Percentiles rank a stretch among this genome's conserved stretches.
phyloP scores from a whole-genome alignment of 352 stramenopile species.

The Thalassiosira allenii region DNA sequence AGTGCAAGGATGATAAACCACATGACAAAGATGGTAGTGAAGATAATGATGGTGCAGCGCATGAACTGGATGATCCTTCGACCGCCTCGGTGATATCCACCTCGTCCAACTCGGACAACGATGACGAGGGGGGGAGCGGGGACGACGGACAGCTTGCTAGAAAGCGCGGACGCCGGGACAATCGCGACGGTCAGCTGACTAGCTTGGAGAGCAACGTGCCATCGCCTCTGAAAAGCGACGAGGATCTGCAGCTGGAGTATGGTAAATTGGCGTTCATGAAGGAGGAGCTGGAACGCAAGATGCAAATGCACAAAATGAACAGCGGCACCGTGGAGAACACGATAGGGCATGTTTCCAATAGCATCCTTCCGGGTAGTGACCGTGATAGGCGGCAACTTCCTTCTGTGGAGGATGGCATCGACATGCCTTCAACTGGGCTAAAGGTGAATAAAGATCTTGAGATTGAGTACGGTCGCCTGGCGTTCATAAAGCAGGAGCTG shows the following conservation, averaged over 20 bases:
- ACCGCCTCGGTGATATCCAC: conserved; percentile 32
- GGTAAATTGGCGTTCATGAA: not conserved
- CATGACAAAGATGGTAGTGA: too few relatives aligned
- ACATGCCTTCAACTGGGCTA: not conserved
- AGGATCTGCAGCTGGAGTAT: too few relatives aligned
- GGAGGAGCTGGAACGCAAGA: not conserved
- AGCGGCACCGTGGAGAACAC: not conserved
- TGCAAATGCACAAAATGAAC: not conserved
- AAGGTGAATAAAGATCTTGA: conserved; percentile 30
- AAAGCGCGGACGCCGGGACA: conserved; percentile 1
- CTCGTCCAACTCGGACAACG: conserved; percentile 7
- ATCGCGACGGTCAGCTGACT: too few relatives aligned
- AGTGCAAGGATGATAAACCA: too few relatives aligned
- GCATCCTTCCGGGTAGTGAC: too few relatives aligned
- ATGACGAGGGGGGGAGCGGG: not conserved
- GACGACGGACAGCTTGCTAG: not conserved
- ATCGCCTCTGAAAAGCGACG: too few relatives aligned
- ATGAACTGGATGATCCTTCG: conserved; percentile 36
- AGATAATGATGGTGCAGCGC: too few relatives aligned
- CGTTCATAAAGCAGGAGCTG: conserved; percentile 39
- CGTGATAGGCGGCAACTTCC: too few relatives aligned
- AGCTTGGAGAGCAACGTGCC: too few relatives aligned
- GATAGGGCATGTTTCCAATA: not conserved
- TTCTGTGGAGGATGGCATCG: not conserved
- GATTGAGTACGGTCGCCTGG: conserved; percentile 37